Evolutionary conservation across 345 rosid species (phyloP).

Genomic region (Gossypium anomalum): DNA sequence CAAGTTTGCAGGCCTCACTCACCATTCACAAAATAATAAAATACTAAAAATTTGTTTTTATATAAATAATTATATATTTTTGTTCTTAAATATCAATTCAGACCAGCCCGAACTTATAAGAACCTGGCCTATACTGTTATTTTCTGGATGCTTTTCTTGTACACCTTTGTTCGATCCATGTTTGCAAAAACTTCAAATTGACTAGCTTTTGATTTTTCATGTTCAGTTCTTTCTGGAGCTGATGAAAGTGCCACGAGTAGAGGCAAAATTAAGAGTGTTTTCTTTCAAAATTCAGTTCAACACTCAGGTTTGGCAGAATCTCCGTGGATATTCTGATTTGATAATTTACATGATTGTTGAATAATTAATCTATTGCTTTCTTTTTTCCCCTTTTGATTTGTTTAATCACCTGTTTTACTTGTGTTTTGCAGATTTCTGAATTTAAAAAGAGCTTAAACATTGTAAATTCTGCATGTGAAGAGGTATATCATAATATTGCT

Average conservation of each 20-base stretch:
- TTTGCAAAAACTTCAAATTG: not conserved
- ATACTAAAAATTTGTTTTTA: not conserved
- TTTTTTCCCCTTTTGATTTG: not conserved
- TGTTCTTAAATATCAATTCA: not conserved
- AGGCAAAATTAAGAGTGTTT: conserved; percentile 89
- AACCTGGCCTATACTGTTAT: not conserved
- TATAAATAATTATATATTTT: not conserved
- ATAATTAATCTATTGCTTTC: conserved; percentile 14
- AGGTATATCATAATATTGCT: conserved; percentile 44
- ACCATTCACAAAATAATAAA: not conserved
- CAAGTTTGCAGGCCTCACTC: not conserved
- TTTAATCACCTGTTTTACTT: not conserved
- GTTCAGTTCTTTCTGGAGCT: conserved; percentile 85
- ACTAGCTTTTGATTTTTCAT: conserved; percentile 14
- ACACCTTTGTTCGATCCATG: conserved; percentile 1
- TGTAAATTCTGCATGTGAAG: conserved; percentile 86
- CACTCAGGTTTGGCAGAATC: conserved; percentile 81
- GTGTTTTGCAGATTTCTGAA: conserved; percentile 62
- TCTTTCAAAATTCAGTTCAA: conserved; percentile 91
- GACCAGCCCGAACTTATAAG: not conserved
- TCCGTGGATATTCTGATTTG: conserved; percentile 30
- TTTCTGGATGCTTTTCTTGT: not conserved
- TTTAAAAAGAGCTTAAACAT: conserved; percentile 78
- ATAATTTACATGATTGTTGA: conserved; percentile 18
- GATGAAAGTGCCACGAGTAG: conserved; percentile 99